A percentile compares a stretch with the other conserved stretches of the same genome.
These are phyloP conservation scores for Salvia splendens DNA, from an alignment of 257 asterid genomes.

Conservation along the genomic window DNA sequence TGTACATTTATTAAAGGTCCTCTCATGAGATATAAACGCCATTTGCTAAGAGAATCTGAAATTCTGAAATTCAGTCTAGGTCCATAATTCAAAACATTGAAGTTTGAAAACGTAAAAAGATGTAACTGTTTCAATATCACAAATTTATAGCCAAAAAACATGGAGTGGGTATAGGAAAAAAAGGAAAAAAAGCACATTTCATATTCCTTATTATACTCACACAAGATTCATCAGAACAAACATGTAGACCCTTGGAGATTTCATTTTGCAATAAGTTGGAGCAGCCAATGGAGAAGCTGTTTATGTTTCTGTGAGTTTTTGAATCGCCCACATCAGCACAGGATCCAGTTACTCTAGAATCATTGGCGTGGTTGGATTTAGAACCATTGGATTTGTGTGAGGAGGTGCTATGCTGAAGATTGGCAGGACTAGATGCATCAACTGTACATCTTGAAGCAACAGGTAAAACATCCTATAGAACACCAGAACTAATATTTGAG, in stretches of 20 bases:
- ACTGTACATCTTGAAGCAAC: constrained; percentile 55
- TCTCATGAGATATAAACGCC: neutral
- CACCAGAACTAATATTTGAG: constrained; percentile 24
- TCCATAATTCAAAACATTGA: constrained; percentile 13
- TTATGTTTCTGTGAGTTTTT: constrained; percentile 38
- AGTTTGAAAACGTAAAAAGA: constrained; percentile 21
- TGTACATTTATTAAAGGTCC: neutral
- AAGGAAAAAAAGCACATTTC: neutral
- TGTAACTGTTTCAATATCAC: constrained; percentile 23
- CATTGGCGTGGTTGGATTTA: constrained; percentile 37
- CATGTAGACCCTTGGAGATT: constrained; percentile 36
- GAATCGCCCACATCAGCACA: constrained; percentile 43
- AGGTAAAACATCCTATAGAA: constrained; percentile 63
- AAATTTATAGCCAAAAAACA: constrained; percentile 19
- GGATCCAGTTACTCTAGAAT: constrained; percentile 41
- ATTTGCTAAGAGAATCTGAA: constrained; percentile 10
- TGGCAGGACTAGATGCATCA: constrained; percentile 43
- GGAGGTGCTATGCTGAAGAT: constrained; percentile 51
- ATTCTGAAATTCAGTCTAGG: neutral
- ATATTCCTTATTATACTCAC: constrained; percentile 47
- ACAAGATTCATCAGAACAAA: constrained; percentile 47
- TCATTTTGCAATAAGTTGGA: constrained; percentile 38
- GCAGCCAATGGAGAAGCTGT: constrained; percentile 38
- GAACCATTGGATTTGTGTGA: constrained; percentile 54
- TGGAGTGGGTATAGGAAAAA: neutral